Evolutionary conservation across 2,329 filamentous ascomycete genomes (phyloP).

Genomic region (Monilinia vaccinii-corymbosi): DNA sequence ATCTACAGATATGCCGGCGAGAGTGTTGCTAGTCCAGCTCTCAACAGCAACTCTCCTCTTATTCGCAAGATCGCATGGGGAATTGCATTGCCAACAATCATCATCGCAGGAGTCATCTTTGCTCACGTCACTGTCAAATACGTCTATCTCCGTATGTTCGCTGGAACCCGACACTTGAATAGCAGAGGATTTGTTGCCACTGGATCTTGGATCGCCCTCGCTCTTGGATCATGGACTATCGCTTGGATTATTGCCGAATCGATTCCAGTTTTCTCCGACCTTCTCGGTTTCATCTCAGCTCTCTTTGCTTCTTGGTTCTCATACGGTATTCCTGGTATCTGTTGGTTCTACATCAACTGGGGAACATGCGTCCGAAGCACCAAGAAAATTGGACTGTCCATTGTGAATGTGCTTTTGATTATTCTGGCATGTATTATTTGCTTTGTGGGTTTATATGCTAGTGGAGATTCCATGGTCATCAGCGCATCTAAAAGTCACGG

Average conservation of each 20-base stretch:
- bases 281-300: conserved; percentile 55
- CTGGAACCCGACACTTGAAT: conserved; percentile 34
- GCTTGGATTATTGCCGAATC: conserved; percentile 60
- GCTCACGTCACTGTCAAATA: conserved; percentile 58
- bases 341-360: conserved; percentile 41
- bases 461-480: conserved; percentile 5
- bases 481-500: background rate
- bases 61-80: conserved; percentile 59
- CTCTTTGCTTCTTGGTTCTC: conserved; percentile 47
- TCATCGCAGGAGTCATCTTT: conserved; percentile 64
- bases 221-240: conserved; percentile 45
- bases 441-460: conserved; percentile 14
- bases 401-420: conserved; percentile 11
- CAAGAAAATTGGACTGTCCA: conserved; percentile 11
- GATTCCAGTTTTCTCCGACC: conserved; percentile 57
- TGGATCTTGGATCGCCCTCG: conserved; percentile 49
- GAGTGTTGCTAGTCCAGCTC: conserved; percentile 53
- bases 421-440: conserved; percentile 13
- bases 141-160: conserved; percentile 53
- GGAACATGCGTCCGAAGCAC: conserved; percentile 28
- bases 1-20: conserved; percentile 60
- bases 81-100: conserved; percentile 59
- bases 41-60: conserved; percentile 44
- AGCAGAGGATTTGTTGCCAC: conserved; percentile 43
- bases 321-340: conserved; percentile 38